These are phyloP conservation scores for Hirschfeldia incana DNA, from an alignment of 345 rosid genomes.

Conservation along the genomic window DNA sequence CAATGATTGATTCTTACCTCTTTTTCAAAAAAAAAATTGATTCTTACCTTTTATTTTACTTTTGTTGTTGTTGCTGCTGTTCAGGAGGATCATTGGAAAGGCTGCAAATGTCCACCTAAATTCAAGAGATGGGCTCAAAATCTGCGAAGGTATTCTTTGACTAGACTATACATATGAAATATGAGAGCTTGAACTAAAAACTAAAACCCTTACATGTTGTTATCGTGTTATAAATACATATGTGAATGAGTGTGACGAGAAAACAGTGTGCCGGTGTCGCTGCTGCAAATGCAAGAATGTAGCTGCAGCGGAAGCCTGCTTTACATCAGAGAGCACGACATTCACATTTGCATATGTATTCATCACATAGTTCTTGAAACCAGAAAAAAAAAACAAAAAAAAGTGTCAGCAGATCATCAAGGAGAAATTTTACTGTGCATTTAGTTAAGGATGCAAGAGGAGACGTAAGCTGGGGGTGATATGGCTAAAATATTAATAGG, in stretches of 20 bases:
- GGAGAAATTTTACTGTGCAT: background rate
- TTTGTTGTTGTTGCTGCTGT: background rate
- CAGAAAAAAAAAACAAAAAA: background rate
- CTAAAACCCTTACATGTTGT: background rate
- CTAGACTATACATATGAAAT: background rate
- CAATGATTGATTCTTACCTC: background rate
- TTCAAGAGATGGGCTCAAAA: slow-evolving; percentile 81
- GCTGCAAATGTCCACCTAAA: slow-evolving; percentile 87
- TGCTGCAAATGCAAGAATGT: slow-evolving; percentile 61
- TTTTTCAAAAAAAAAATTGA: too few species aligned
- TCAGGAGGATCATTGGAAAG: slow-evolving; percentile 62
- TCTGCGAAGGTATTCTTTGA: slow-evolving; percentile 58
- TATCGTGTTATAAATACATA: background rate
- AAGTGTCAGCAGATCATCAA: too few species aligned
- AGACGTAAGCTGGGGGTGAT: slow-evolving; percentile 68
- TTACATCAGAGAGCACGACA: slow-evolving; percentile 78
- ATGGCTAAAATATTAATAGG: slow-evolving; percentile 73
- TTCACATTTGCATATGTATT: slow-evolving; percentile 75
- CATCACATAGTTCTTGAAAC: background rate
- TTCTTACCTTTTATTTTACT: background rate
- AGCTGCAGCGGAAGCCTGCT: slow-evolving; percentile 63
- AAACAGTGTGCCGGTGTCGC: slow-evolving; percentile 68
- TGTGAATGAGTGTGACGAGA: slow-evolving; percentile 77
- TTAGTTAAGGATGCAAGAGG: slow-evolving; percentile 36
- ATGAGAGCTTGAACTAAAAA: background rate